Evolutionary conservation across 768 basidiomycete genomes (phyloP), one percentile per base, ranked within the genome.

Genomic region (Jaapia argillacea): DNA sequence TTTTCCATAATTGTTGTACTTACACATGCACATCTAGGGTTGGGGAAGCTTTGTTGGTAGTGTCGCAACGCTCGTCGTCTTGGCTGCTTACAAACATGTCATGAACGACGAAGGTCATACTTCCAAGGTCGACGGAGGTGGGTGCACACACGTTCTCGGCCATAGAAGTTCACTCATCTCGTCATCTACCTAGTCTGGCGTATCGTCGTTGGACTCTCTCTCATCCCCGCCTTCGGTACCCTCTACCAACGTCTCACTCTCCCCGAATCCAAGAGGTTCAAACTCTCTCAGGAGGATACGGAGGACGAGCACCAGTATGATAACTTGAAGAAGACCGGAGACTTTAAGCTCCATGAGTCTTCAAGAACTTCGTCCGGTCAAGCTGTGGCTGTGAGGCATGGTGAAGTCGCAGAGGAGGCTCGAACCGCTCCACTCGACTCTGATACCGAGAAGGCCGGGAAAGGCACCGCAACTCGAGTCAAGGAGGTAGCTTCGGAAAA

Each of bases 221-320:
- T 86, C 40, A 51, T 88, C 6, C 85, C 86, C 5, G 84, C 81
- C 0, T 79, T 84, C 41, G 80, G 58, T 14, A 85, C 84, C 3
- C 70, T 87, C 14, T 86, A 86, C 57, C 79, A 82, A 54, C 79
- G 85, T 2, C 64, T 89, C 35, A 84, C 79, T 0, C 72, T 87
- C 7, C 76, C 79, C 7, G 83, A 87, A 53, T 75, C 82, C 4
- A 74, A 66, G 23, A 74, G 79, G 6, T 83, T 56, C 51, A 55
- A 67, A 26, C 67, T 67, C 12, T 56, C 77, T 4, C 64, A 68
- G 48, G 66, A 69, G 46, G 42, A 43, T 4, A 26, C n/a, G 7
- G 51, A 54, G 43, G 51, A 48, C 7, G 25, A 55, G 37, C 55
- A 59, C 13, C 57, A 51, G 2, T 63, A 60, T 7, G 45, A 58